Conservation (phyloP, 495 filamentous ascomycete genomes). For the Pyrenula aspistea region DNA sequence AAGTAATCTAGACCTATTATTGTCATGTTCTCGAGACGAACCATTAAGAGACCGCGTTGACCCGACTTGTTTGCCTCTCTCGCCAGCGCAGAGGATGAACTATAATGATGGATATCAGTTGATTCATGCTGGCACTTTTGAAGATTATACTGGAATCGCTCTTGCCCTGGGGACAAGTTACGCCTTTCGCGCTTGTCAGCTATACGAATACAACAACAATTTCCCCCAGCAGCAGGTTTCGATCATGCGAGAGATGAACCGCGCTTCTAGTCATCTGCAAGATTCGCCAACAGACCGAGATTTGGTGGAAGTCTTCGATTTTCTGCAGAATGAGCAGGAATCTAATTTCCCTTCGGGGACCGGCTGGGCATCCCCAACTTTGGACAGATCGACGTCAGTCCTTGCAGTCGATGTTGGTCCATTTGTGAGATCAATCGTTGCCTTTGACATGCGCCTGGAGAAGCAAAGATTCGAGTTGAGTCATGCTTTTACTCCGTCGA, state of each 20-base stretch:
- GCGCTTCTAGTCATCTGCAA: background rate
- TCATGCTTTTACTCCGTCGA: constrained; percentile 44
- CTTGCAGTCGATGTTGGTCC: constrained; percentile 71
- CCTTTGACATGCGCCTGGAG: constrained; percentile 58
- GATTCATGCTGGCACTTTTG: constrained; percentile 36
- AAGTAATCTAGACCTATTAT: constrained; percentile 10
- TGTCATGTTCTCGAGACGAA: background rate
- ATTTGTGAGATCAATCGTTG: constrained; percentile 68
- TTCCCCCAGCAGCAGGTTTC: too few species aligned
- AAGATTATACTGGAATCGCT: constrained; percentile 28
- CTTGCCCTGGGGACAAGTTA: constrained; percentile 14
- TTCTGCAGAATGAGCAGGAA: constrained; percentile 8
- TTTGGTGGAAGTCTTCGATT: constrained; percentile 17
- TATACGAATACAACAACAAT: background rate
- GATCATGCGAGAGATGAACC: background rate
- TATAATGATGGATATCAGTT: constrained; percentile 50
- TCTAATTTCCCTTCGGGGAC: constrained; percentile 14
- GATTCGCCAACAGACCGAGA: background rate
- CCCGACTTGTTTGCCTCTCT: background rate
- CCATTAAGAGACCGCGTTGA: background rate
- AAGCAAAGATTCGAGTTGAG: constrained; percentile 52
- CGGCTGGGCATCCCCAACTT: constrained; percentile 41
- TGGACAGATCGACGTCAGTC: constrained; percentile 53
- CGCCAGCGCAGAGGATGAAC: constrained; percentile 37
- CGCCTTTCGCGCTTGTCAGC: background rate